Percentiles rank a stretch among this genome's conserved stretches.
These are phyloP conservation scores for Aspergillus phoenicis DNA, from an alignment of 2,329 filamentous ascomycete genomes.

Conservation along the genomic window DNA sequence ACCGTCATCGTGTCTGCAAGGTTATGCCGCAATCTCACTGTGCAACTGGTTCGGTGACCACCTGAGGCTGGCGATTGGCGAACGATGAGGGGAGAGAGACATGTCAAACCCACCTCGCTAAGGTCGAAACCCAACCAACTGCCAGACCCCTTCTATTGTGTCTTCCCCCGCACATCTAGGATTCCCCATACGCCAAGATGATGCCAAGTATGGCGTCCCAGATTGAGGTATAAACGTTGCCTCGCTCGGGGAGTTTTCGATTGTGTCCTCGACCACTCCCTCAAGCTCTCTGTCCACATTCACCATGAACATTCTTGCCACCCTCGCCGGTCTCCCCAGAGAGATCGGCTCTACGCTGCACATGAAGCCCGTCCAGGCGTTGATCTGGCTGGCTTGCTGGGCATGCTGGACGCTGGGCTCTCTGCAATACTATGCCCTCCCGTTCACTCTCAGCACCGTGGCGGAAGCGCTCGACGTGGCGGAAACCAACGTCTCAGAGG, in stretches of 20 bases:
- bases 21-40: too few species aligned
- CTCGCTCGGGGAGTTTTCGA: background rate
- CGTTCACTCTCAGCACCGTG: background rate
- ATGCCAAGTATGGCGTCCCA: background rate
- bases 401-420: background rate
- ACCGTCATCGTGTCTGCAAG: too few species aligned
- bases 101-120: background rate
- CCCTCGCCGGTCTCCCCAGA: background rate
- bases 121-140: background rate
- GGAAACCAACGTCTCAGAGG: background rate
- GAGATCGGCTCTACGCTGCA: background rate
- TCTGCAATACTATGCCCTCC: background rate
- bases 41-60: too few species aligned
- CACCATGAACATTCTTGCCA: background rate
- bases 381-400: conserved; percentile 4
- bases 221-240: background rate
- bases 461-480: background rate
- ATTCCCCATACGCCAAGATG: background rate
- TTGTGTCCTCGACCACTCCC: background rate
- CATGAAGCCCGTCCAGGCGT: background rate
- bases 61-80: background rate
- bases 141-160: background rate
- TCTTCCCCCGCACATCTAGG: background rate
- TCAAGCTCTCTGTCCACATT: background rate
- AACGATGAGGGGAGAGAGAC: background rate